Evolutionary conservation across 495 filamentous ascomycete species (phyloP).

Genomic region (Xylaria palmicola): DNA sequence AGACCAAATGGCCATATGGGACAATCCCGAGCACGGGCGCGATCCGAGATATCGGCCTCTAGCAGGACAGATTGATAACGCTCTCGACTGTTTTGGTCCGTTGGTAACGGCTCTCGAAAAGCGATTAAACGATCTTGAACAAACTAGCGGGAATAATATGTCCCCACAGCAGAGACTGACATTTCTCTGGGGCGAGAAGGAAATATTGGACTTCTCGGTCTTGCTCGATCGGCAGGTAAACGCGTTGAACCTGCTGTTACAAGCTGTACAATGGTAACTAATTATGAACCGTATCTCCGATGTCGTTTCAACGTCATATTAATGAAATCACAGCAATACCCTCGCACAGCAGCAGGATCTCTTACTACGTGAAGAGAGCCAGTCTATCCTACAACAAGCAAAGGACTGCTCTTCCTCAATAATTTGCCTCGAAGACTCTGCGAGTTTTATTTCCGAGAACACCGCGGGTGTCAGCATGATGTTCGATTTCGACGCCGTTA

Average conservation of each 20-base stretch:
- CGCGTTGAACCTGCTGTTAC: slow-evolving; percentile 15
- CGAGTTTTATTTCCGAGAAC: slow-evolving; percentile 4
- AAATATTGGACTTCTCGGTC: slow-evolving; percentile 2
- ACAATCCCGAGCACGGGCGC: not conserved
- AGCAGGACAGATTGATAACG: not conserved
- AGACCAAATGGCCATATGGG: not conserved
- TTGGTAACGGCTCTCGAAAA: not conserved
- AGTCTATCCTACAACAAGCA: slow-evolving; percentile 3
- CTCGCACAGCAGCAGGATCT: slow-evolving; percentile 8
- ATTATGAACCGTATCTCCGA: not conserved
- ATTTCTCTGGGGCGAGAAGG: slow-evolving; percentile 14
- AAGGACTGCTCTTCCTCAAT: slow-evolving; percentile 3
- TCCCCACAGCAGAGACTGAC: not conserved
- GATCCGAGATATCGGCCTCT: not conserved
- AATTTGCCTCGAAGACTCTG: not conserved
- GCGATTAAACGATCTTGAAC: not conserved
- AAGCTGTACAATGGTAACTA: slow-evolving; percentile 18
- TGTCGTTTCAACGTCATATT: not conserved
- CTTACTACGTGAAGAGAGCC: not conserved
- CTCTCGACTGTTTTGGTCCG: not conserved
- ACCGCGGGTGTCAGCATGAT: not conserved
- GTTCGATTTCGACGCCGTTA: slow-evolving; percentile 12
- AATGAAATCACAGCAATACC: not conserved
- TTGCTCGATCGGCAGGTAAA: slow-evolving; percentile 15
- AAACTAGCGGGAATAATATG: not conserved